These are phyloP conservation scores for Lentinula novae-zelandiae DNA, from an alignment of 1,284 basidiomycete genomes.

Conservation along the genomic window DNA sequence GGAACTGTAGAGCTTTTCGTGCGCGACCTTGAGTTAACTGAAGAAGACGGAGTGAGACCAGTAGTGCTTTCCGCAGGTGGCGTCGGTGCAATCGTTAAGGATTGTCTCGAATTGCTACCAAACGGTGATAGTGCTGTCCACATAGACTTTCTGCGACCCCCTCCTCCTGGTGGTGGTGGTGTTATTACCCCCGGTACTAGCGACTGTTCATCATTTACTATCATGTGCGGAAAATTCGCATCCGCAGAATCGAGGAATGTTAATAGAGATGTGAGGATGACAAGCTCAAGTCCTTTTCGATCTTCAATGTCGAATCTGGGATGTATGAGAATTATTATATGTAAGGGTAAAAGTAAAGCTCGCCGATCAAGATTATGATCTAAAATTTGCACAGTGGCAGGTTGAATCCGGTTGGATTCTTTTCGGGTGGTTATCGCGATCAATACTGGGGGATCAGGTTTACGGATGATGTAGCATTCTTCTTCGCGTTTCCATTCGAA, in stretches of 20 bases:
- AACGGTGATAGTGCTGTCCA: slow-evolving; percentile 7
- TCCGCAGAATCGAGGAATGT: slow-evolving; percentile 75
- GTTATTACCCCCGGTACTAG: no score
- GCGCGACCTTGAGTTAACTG: background rate
- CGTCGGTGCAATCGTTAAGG: background rate
- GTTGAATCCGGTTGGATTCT: slow-evolving; percentile 61
- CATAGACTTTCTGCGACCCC: slow-evolving; percentile 8
- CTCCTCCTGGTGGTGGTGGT: background rate
- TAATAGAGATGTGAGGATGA: slow-evolving; percentile 69
- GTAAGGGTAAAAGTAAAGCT: slow-evolving; percentile 7
- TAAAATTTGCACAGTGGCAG: slow-evolving; percentile 71
- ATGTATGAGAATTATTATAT: background rate
- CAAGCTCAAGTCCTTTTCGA: slow-evolving; percentile 78
- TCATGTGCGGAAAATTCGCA: slow-evolving; percentile 24
- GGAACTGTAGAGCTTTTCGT: background rate
- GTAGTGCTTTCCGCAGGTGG: background rate
- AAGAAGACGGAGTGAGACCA: background rate
- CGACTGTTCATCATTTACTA: no score
- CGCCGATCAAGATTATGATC: slow-evolving; percentile 81
- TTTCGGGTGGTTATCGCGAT: slow-evolving; percentile 65
- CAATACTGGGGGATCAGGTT: slow-evolving; percentile 81
- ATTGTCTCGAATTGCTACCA: background rate
- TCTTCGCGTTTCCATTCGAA: slow-evolving; percentile 83
- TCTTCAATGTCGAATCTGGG: slow-evolving; percentile 79
- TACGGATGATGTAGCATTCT: slow-evolving; percentile 76